These are phyloP conservation scores for Trichomonas gallinae DNA, from an alignment of 208 protist species.

Conservation along the genomic window DNA sequence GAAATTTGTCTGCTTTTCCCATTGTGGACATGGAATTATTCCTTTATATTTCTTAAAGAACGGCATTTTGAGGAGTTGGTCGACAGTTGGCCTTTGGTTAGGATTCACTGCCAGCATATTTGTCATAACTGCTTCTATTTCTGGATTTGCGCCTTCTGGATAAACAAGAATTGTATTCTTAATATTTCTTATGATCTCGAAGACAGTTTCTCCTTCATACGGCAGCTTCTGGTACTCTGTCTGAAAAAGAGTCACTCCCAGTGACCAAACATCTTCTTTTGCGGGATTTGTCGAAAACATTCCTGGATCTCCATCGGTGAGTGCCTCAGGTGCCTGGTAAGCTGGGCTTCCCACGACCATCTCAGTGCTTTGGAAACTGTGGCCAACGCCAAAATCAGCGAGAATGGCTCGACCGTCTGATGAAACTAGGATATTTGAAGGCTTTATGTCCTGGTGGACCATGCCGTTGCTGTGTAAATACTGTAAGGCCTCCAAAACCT, in stretches of 20 bases:
- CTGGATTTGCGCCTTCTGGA: not conserved
- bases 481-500: not conserved
- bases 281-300: not conserved
- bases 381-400: not conserved
- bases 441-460: conserved; percentile 14
- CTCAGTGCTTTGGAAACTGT: not conserved
- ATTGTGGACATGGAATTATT: not conserved
- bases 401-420: not conserved
- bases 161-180: not conserved
- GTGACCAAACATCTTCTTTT: conserved; percentile 22
- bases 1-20: not conserved
- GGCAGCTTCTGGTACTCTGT: not conserved
- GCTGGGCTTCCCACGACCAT: not conserved
- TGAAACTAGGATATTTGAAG: not conserved
- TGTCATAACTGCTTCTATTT: not conserved
- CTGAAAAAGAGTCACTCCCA: not conserved
- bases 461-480: not conserved
- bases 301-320: not conserved
- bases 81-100: not conserved
- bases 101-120: not conserved
- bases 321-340: not conserved
- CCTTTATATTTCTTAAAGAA: not conserved
- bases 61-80: not conserved
- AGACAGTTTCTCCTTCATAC: not conserved
- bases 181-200: not conserved